Base-by-base conservation (phyloP, 2,329 filamentous ascomycete genomes). In the Talaromyces atroroseus region DNA sequence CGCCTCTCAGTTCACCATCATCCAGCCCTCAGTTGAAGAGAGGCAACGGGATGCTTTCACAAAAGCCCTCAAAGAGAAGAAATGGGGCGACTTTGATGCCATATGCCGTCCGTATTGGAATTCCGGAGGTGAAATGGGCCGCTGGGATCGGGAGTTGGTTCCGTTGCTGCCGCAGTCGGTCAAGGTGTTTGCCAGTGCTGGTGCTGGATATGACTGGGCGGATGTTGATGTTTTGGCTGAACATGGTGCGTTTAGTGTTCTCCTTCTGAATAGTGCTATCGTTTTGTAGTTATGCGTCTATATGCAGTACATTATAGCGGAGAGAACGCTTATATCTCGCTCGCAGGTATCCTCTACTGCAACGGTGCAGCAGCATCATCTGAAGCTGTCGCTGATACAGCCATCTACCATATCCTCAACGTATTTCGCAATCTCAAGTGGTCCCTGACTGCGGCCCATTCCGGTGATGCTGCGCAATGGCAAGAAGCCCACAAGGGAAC, bases 141-240 rank as follows among this genome's bases (percentile, higher is more conserved):
- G 74, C 11, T 87, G 84, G 83, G 80, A 87, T 62, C 65, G 72
- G 20, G 83, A 86, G 64, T 68, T 87, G 18, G 81, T 87, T 38
- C 64, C 65, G 1, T 68, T 83, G 20, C 69, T 88, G 4, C 85
- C 85, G 0, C 44, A 66, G 1, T 80, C 75, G 24, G 80, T 84
- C 61, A 78, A 76, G 60, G 80, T 88, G 29, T 87, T 84, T 70
- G 82, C 84, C 45, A 83, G 80, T 54, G 84, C 85, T 5, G 85
- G 85, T 16, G 84, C 84, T 4, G 80, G 85, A 18, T 87, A 83
- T 64, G 83, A 87, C 68, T 87, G 84, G 84, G 84, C 82, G 0
- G 82, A 87, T 61, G 83, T 80, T 0, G 71, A 78, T 38, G 67
- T 71, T 0, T 70, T 83, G 52, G 78, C 57, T 21, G 45, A 53